These are phyloP conservation scores for Tieghemostelium lacteum DNA, from an alignment of 78 protist species.

Conservation along the genomic window DNA sequence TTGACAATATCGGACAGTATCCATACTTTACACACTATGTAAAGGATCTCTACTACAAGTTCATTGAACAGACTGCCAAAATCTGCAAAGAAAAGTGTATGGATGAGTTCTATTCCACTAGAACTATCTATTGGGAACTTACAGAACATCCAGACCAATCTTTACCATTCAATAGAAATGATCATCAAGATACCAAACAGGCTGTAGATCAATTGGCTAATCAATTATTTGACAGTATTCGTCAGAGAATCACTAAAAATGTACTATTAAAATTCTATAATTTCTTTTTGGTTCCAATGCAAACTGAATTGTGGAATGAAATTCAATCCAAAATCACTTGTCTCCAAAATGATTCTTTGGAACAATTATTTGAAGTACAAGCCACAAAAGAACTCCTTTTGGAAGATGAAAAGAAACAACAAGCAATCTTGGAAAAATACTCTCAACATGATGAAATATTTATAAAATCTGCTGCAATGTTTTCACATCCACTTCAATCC, in stretches of 20 bases:
- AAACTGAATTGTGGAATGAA: constrained; percentile 85
- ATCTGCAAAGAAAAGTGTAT: constrained; percentile 78
- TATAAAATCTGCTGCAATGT: constrained; percentile 51
- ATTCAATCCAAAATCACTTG: constrained; percentile 78
- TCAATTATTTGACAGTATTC: constrained; percentile 66
- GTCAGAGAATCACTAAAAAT: constrained; percentile 82
- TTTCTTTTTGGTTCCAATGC: constrained; percentile 88
- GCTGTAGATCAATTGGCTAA: constrained; percentile 79
- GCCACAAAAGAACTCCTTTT: constrained; percentile 66
- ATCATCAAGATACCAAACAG: constrained; percentile 65
- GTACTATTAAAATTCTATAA: constrained; percentile 85
- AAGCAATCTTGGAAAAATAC: constrained; percentile 34
- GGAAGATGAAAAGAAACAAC: constrained; percentile 78
- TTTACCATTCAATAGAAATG: constrained; percentile 62
- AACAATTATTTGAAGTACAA: constrained; percentile 80
- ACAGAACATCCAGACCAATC: constrained; percentile 75
- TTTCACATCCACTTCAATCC: constrained; percentile 49
- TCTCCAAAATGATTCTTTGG: constrained; percentile 68
- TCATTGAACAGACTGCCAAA: constrained; percentile 75
- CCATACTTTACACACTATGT: constrained; percentile 84
- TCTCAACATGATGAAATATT: constrained; percentile 69
- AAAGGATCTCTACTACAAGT: constrained; percentile 62
- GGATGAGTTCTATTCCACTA: constrained; percentile 85
- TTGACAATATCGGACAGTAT: constrained; percentile 75
- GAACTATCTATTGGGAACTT: constrained; percentile 87